phyloP scores from a whole-genome alignment of 2,329 filamentous ascomycete genomes.

The Trichoderma citrinoviride region DNA sequence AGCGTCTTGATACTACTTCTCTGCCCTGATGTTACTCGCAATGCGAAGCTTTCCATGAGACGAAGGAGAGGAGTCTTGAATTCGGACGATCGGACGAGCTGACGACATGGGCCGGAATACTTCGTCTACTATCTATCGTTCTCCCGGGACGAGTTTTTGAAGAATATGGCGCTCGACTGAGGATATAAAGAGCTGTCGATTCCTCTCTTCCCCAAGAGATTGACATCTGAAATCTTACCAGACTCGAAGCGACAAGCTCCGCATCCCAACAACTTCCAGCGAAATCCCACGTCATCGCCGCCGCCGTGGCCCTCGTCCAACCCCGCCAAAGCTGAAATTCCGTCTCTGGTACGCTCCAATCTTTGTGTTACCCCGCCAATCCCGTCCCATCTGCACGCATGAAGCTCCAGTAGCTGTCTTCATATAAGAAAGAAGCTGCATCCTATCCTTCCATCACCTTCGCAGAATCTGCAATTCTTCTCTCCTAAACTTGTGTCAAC shows the following conservation, averaged over 20 bases:
- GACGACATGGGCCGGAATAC: not conserved
- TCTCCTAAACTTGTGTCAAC: not conserved
- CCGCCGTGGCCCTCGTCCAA: not conserved
- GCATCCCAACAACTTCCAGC: not conserved
- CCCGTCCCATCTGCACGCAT: not conserved
- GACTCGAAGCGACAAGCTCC: not conserved
- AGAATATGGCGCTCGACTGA: not conserved
- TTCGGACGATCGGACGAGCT: not conserved
- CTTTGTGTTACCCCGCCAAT: constrained; percentile 14
- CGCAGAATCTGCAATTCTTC: not conserved
- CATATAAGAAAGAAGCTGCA: not conserved
- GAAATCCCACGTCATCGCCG: constrained; percentile 22
- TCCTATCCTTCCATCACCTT: not conserved
- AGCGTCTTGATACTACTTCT: not conserved
- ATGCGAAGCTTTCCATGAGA: too few species aligned
- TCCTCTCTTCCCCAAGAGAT: not conserved
- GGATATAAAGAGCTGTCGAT: not conserved
- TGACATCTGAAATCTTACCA: constrained; percentile 4
- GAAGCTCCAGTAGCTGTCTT: constrained; percentile 4
- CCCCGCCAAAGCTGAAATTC: constrained; percentile 20
- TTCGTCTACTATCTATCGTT: not conserved
- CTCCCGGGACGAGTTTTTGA: not conserved
- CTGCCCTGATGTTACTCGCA: not conserved
- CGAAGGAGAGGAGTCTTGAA: not conserved
- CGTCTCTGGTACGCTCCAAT: constrained; percentile 8